These are phyloP conservation scores for Cordyceps cateniannulata DNA, from an alignment of 2,329 filamentous ascomycete species.

Conservation along the genomic window DNA sequence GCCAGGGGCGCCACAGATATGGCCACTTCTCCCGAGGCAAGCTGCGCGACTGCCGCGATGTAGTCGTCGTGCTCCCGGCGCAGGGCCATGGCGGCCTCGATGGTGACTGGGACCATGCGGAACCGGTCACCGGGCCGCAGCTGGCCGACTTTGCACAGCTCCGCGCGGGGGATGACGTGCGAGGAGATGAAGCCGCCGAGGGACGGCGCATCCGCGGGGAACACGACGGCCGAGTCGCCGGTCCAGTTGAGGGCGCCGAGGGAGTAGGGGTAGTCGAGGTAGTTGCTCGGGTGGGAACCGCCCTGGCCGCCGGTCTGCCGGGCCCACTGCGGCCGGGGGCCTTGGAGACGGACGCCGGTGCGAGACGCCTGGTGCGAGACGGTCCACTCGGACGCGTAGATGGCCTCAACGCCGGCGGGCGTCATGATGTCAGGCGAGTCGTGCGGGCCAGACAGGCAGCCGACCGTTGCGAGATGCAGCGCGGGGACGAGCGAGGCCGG, in stretches of 20 bases:
- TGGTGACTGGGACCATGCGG: neutral
- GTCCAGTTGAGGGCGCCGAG: constrained; percentile 54
- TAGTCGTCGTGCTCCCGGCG: neutral
- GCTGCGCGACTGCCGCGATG: neutral
- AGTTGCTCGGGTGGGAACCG: constrained; percentile 54
- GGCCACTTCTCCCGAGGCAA: neutral
- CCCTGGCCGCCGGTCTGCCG: constrained; percentile 55
- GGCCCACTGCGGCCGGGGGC: constrained; percentile 52
- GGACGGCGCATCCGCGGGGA: constrained; percentile 52
- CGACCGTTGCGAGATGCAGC: constrained; percentile 16
- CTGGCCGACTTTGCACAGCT: constrained; percentile 57
- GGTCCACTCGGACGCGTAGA: constrained; percentile 53
- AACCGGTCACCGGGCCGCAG: constrained; percentile 48
- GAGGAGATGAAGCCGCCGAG: constrained; percentile 54
- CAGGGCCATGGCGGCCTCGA: neutral
- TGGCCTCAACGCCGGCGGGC: constrained; percentile 45
- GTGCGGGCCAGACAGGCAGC: constrained; percentile 26
- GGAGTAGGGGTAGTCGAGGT: constrained; percentile 55
- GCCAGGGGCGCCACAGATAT: neutral
- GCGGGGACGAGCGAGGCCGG: constrained; percentile 10
- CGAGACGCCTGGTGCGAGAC: constrained; percentile 55
- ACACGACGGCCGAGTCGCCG: constrained; percentile 54
- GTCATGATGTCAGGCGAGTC: constrained; percentile 26
- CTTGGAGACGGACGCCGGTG: constrained; percentile 53
- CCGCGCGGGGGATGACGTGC: constrained; percentile 49